A percentile compares a stretch with the other conserved stretches of the same genome.
These are phyloP conservation scores for Candida berthetii DNA, from an alignment of 805 yeast species.

Conservation along the genomic window DNA sequence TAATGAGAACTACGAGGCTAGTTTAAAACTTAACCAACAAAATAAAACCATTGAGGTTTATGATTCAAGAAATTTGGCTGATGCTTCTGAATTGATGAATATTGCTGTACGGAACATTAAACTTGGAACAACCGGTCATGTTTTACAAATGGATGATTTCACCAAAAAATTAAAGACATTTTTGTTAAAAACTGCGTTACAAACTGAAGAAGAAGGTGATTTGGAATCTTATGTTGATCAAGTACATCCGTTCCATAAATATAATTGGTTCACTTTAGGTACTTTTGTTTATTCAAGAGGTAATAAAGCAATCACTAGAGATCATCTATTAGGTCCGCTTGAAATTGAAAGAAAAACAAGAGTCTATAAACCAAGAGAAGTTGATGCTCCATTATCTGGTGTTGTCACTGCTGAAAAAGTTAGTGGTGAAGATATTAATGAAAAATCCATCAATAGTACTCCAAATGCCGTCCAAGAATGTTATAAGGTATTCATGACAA, in stretches of 20 bases:
- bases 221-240: conserved; percentile 17
- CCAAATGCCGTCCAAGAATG: conserved; percentile 56
- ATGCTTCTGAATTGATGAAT: conserved; percentile 56
- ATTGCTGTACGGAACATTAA: conserved; percentile 56
- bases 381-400: conserved; percentile 34
- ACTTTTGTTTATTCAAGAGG: conserved; percentile 40
- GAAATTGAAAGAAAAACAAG: conserved; percentile 47
- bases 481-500: conserved; percentile 31
- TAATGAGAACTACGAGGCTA: conserved; percentile 38
- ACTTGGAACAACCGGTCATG: conserved; percentile 48
- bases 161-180: conserved; percentile 29
- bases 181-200: conserved; percentile 27
- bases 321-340: conserved; percentile 69
- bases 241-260: conserved; percentile 32
- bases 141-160: conserved; percentile 43
- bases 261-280: conserved; percentile 60
- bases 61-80: conserved; percentile 60
- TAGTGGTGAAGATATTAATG: conserved; percentile 42
- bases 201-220: conserved; percentile 16
- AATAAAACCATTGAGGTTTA: conserved; percentile 42
- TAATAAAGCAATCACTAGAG: conserved; percentile 40
- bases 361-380: conserved; percentile 26
- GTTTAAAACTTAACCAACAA: conserved; percentile 27
- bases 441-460: conserved; percentile 50
- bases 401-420: conserved; percentile 51